These are phyloP conservation scores for Graphilbum sp. DNA, from an alignment of 2,329 filamentous ascomycete genomes.

Conservation along the genomic window DNA sequence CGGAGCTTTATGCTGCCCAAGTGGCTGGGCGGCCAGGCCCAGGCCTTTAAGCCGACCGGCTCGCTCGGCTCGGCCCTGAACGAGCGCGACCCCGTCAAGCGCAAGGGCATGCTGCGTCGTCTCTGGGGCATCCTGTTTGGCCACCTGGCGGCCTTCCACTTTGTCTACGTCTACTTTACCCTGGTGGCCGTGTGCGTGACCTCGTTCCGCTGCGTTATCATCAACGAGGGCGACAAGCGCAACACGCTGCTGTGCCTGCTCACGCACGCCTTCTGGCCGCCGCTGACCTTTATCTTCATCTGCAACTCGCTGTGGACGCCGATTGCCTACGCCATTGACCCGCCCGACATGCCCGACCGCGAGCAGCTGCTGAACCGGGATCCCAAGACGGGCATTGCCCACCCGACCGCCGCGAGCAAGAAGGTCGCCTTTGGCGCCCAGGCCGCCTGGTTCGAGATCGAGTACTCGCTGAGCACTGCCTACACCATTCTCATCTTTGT, in stretches of 20 bases:
- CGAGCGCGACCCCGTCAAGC: constrained; percentile 36
- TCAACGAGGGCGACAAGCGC: constrained; percentile 30
- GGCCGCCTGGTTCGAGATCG: constrained; percentile 38
- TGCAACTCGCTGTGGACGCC: constrained; percentile 40
- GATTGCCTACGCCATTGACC: constrained; percentile 42
- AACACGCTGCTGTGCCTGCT: constrained; percentile 35
- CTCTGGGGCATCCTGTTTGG: constrained; percentile 37
- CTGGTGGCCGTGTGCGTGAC: constrained; percentile 32
- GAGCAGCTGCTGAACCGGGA: constrained; percentile 40
- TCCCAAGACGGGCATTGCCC: constrained; percentile 32
- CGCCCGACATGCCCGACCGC: constrained; percentile 39
- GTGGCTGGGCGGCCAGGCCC: constrained; percentile 41
- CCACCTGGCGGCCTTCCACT: constrained; percentile 32
- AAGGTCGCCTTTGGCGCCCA: constrained; percentile 32
- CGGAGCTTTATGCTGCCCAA: constrained; percentile 41
- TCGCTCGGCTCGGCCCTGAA: constrained; percentile 37
- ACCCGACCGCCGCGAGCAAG: constrained; percentile 25
- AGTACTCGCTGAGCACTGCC: constrained; percentile 32
- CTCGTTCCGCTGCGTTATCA: constrained; percentile 22
- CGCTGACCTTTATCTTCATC: constrained; percentile 38
- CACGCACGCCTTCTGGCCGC: constrained; percentile 46
- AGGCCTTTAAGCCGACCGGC: constrained; percentile 44
- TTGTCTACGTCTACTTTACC: constrained; percentile 14
- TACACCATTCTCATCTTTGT: constrained; percentile 35
- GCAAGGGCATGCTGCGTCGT: constrained; percentile 35